Conservation (phyloP, 768 basidiomycete genomes). For the Panaeolus papilionaceus region DNA sequence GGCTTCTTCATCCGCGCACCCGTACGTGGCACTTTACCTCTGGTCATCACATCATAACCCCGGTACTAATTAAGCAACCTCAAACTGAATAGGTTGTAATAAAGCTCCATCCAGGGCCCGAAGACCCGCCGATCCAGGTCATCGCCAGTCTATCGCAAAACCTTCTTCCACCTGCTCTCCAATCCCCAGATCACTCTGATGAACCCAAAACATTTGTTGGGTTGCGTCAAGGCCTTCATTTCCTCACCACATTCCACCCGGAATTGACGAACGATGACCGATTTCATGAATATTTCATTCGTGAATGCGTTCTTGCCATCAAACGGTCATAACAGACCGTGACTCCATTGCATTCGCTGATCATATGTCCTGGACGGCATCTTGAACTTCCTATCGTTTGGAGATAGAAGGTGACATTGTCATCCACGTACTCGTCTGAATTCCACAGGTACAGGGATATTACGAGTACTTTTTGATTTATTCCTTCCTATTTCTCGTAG, state of each 20-base stretch:
- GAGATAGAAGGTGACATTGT: slow-evolving; percentile 25
- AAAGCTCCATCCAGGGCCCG: slow-evolving; percentile 48
- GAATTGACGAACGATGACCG: slow-evolving; percentile 88
- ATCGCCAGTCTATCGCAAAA: slow-evolving; percentile 71
- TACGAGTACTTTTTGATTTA: slow-evolving; percentile 9
- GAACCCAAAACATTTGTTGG: slow-evolving; percentile 81
- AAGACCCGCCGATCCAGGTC: slow-evolving; percentile 67
- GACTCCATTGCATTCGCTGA: slow-evolving; percentile 8
- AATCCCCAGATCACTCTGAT: slow-evolving; percentile 50
- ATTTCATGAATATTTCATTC: slow-evolving; percentile 92
- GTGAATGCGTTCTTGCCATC: slow-evolving; percentile 64
- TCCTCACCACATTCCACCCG: slow-evolving; percentile 94
- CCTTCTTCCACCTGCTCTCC: slow-evolving; percentile 46
- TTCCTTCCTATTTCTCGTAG: slow-evolving; percentile 16
- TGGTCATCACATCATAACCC: neutral
- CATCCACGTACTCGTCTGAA: slow-evolving; percentile 14
- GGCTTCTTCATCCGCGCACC: slow-evolving; percentile 97
- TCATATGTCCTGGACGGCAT: slow-evolving; percentile 5
- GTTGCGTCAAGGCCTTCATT: slow-evolving; percentile 79
- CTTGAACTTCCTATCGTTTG: slow-evolving; percentile 14
- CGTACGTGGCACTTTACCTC: slow-evolving; percentile 44
- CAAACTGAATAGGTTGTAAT: slow-evolving; percentile 63
- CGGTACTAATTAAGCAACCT: slow-evolving; percentile 8
- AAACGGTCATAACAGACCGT: slow-evolving; percentile 18
- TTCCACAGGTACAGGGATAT: neutral